A percentile compares a stretch with the other conserved stretches of the same genome.
Conservation (phyloP, 2,329 filamentous ascomycete genomes). For the Epichloe brachyelytri region DNA sequence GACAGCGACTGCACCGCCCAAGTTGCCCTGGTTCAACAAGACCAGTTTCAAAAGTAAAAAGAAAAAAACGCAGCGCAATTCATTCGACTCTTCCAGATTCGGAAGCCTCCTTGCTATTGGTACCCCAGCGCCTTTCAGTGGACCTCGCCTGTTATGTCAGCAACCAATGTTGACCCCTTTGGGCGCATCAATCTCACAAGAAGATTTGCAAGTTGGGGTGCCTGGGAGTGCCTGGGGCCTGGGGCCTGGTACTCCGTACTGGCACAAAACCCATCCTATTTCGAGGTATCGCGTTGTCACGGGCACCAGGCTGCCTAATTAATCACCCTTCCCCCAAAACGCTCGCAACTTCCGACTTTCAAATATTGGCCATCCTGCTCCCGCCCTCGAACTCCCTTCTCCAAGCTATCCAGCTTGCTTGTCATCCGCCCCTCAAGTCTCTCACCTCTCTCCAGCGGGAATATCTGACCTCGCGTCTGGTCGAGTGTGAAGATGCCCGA, state of each 20-base stretch:
- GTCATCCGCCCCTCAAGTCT: neutral
- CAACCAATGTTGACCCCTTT: neutral
- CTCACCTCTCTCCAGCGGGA: neutral
- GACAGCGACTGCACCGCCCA: too few relatives aligned
- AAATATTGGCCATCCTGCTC: neutral
- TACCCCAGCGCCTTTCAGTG: neutral
- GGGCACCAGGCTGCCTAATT: conserved; percentile 3
- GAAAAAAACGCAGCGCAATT: too few relatives aligned
- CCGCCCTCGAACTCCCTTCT: neutral
- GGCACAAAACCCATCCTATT: neutral
- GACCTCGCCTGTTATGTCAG: neutral
- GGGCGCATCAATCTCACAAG: neutral
- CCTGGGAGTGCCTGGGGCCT: conserved; percentile 3
- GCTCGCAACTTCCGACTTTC: neutral
- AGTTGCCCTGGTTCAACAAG: too few relatives aligned
- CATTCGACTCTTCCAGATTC: neutral
- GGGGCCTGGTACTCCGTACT: neutral
- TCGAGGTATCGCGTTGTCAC: neutral
- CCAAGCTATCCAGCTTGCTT: neutral
- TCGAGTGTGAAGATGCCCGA: conserved; percentile 6
- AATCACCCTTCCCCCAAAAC: neutral
- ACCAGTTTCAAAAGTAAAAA: too few relatives aligned
- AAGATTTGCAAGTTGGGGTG: neutral
- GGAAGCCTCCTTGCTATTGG: neutral
- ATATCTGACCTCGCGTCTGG: neutral